A percentile compares a stretch with the other conserved stretches of the same genome.
phyloP scores from a whole-genome alignment of 176 grass and related monocot genomes.

The Triticum turgidum region DNA sequence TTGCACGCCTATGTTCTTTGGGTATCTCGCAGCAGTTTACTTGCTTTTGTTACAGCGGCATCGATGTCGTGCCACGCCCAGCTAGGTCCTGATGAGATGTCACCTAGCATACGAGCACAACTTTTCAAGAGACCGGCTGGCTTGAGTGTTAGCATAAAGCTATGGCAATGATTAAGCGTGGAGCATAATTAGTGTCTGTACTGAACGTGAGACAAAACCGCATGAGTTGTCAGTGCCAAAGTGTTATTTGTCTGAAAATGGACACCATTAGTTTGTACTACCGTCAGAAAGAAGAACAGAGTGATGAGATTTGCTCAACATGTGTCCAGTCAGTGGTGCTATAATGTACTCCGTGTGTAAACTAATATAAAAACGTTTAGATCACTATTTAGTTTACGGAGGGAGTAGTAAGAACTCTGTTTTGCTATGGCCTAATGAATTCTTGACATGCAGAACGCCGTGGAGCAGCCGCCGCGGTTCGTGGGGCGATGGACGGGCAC shows the following conservation, averaged over 20 bases:
- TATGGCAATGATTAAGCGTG: conserved; percentile 23
- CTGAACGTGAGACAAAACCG: conserved; percentile 26
- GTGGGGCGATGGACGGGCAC: conserved; percentile 82
- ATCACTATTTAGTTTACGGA: no score
- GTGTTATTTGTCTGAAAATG: not conserved
- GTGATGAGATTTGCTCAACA: not conserved
- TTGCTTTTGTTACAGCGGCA: conserved; percentile 24
- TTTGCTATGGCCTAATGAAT: not conserved
- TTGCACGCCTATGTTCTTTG: not conserved
- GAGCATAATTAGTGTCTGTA: conserved; percentile 13
- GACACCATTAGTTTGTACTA: not conserved
- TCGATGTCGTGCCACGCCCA: not conserved
- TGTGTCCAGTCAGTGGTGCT: not conserved
- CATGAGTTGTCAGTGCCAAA: not conserved
- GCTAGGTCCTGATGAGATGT: conserved; percentile 13
- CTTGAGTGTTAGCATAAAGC: conserved; percentile 1
- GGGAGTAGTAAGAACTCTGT: not conserved
- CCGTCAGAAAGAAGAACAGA: not conserved
- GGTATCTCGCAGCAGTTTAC: not conserved
- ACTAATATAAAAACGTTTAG: no score
- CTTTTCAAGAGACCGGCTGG: not conserved
- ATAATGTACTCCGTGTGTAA: not conserved
- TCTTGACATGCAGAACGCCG: conserved; percentile 58
- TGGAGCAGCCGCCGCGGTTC: conserved; percentile 76
- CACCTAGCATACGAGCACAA: conserved; percentile 23